Base-by-base conservation (phyloP, 75 land plant genomes). In the Pseudotsuga menziesii region DNA sequence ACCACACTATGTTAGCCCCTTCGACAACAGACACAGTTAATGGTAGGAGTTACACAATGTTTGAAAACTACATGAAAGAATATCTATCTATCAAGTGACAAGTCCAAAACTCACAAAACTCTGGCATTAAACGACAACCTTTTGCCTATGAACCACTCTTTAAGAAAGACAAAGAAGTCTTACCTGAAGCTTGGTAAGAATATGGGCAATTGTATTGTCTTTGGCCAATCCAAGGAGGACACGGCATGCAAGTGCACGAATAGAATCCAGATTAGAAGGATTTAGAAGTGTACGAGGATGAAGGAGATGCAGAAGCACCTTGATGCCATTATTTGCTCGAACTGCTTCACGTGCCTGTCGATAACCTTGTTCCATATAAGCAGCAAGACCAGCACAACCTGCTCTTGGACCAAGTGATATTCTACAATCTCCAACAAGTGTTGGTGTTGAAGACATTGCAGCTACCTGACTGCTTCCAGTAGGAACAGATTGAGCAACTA, bases 121-220 rank as follows among this genome's bases (percentile, higher is more conserved):
- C 44, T 52, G n/a, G 77, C 32, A 52, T 69, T 41, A 36, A 64
- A 23, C 12, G 20, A 41, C 48, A n/a, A 36, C 52, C 22, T 69
- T 69, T 20, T 69, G 25, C 41, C 8, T 8, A 29, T 16, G 16
- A 41, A 44, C 2, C 12, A 41, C 12, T 9, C 2, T 48, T 48
- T 1, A 48, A 48, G n/a, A 29, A 0, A 69, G 41, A 69, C 48
- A 69, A 7, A 36, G 35, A n/a, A 69, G 72, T 3, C n/a, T 78
- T 69, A 89, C 99, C 92, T 97, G 99, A 74, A 97, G 96, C 60
- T 97, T 97, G 16, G 99, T 97, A 59, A 97, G 79, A 73, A 97
- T 97, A 62, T 97, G 99, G 73, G 99, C 99, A 81, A 97, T 97
- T 36, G 98, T 83, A 61, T 95, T 92, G 78, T 97, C 99, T 76